Percentiles rank a stretch among this genome's conserved stretches.
Conservation (phyloP, 202 grass and related monocot species). For the Miscanthus sacchariflorus region DNA sequence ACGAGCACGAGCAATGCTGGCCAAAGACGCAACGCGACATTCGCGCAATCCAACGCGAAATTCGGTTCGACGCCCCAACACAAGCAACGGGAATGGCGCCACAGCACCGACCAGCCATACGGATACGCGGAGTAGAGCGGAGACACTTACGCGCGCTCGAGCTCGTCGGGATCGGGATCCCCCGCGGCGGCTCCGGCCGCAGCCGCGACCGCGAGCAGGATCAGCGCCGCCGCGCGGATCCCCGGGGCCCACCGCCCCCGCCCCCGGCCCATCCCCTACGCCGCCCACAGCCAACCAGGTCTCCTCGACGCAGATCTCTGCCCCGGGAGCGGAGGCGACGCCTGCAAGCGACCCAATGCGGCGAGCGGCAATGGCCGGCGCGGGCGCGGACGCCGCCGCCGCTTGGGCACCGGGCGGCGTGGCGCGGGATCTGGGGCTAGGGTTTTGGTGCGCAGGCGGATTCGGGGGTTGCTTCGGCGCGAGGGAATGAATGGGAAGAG, state of each 20-base stretch:
- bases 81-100: constrained; percentile 13
- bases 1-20: not conserved
- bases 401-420: constrained; percentile 13
- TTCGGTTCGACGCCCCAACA: not conserved
- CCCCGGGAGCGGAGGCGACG: not conserved
- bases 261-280: constrained; percentile 31
- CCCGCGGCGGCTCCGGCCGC: constrained; percentile 32
- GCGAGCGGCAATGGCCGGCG: constrained; percentile 37
- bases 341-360: constrained; percentile 27
- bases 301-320: constrained; percentile 52
- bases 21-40: constrained; percentile 20
- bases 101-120: not conserved
- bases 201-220: constrained; percentile 42
- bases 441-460: constrained; percentile 39
- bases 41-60: constrained; percentile 42
- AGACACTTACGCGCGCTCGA: constrained; percentile 81
- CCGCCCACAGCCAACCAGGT: not conserved
- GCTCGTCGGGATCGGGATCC: constrained; percentile 67
- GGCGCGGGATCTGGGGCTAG: constrained; percentile 43
- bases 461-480: constrained; percentile 49
- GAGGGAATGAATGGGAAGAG: constrained; percentile 26
- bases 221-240: constrained; percentile 53
- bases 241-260: constrained; percentile 45
- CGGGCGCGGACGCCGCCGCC: not conserved
- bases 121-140: not conserved